These are phyloP conservation scores for Candida peoriensis DNA, from an alignment of 805 yeast species.

Conservation along the genomic window DNA sequence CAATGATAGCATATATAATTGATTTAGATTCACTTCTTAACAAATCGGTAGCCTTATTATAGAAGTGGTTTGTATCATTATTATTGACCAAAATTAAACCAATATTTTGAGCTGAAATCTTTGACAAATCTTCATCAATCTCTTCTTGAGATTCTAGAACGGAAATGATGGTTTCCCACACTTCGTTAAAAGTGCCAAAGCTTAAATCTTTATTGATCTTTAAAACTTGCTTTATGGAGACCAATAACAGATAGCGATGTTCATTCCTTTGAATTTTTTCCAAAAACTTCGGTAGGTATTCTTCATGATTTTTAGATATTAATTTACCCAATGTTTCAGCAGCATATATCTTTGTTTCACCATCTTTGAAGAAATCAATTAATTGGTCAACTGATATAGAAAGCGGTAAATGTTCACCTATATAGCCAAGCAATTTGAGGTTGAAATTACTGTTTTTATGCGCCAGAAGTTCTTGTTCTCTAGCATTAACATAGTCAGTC, in stretches of 20 bases:
- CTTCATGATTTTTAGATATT: conserved; percentile 33
- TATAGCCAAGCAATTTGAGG: conserved; percentile 44
- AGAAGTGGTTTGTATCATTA: conserved; percentile 26
- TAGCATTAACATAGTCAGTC: conserved; percentile 15
- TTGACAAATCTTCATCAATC: conserved; percentile 20
- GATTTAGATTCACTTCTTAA: conserved; percentile 18
- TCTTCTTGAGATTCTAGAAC: conserved; percentile 10
- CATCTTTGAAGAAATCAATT: conserved; percentile 29
- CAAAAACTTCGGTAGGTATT: conserved; percentile 36
- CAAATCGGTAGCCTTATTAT: conserved; percentile 19
- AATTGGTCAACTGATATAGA: conserved; percentile 33
- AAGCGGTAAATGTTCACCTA: conserved; percentile 34
- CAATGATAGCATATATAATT: conserved; percentile 24
- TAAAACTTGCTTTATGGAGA: conserved; percentile 28
- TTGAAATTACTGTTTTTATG: conserved; percentile 27
- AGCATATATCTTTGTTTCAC: conserved; percentile 38
- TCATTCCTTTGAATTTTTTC: conserved; percentile 20
- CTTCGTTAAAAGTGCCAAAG: conserved; percentile 20
- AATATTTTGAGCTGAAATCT: conserved; percentile 19
- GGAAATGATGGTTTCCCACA: conserved; percentile 24
- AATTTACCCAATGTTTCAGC: conserved; percentile 51
- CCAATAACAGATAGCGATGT: conserved; percentile 23
- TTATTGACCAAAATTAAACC: conserved; percentile 26
- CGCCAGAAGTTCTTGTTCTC: conserved; percentile 16
- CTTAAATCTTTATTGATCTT: conserved; percentile 15